Evolutionary conservation across 345 rosid species (phyloP).

Genomic region (Salix udensis): DNA sequence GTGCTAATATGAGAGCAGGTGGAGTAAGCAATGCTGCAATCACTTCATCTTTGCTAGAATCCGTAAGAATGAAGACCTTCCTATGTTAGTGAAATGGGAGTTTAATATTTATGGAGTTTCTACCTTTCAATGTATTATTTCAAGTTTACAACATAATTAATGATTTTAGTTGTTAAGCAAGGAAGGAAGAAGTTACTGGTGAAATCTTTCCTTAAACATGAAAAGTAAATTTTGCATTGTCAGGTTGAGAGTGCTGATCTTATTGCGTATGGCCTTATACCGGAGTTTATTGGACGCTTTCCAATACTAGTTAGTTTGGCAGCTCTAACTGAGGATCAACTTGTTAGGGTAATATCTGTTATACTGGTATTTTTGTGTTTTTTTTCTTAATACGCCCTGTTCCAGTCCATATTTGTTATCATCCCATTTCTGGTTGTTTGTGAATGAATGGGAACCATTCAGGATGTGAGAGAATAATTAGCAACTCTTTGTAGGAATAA

Average conservation of each 20-base stretch:
- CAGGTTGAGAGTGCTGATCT: conserved; percentile 95
- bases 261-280: conserved; percentile 92
- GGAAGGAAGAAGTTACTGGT: not conserved
- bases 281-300: conserved; percentile 94
- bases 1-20: conserved; percentile 83
- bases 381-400: not conserved
- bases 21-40: conserved; percentile 62
- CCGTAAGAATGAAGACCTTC: conserved; percentile 44
- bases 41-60: conserved; percentile 84
- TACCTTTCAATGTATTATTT: not conserved
- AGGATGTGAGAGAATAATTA: not conserved
- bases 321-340: conserved; percentile 90
- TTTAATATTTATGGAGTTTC: not conserved
- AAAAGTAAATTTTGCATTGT: conserved; percentile 16
- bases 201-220: conserved; percentile 9
- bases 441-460: not conserved
- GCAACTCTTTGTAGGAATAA: not conserved
- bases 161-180: not conserved
- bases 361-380: not conserved
- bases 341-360: conserved; percentile 54
- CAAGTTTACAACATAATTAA: not conserved
- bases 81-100: not conserved
- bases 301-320: conserved; percentile 86
- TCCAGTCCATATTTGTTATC: not conserved
- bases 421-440: not conserved